Evolutionary conservation across 2,329 filamentous ascomycete genomes (phyloP).

Genomic region (Trichophyton equinum): DNA sequence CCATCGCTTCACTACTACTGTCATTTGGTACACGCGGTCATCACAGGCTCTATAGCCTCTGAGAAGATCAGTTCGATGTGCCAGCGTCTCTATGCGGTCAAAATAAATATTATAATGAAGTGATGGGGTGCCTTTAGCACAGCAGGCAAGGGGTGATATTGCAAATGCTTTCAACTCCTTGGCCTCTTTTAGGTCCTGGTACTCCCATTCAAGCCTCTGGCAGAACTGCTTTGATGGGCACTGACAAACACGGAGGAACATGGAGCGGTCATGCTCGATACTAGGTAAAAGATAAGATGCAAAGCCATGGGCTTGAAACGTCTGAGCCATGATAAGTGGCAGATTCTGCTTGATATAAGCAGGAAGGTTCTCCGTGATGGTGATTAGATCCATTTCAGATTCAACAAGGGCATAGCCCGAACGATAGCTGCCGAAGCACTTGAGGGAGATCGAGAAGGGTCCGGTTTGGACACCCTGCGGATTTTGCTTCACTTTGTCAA

Average conservation of each 20-base stretch:
- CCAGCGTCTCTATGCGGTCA: conserved; percentile 58
- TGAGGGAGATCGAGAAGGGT: conserved; percentile 29
- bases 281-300: conserved; percentile 61
- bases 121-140: neutral
- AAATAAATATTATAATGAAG: conserved; percentile 66
- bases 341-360: conserved; percentile 49
- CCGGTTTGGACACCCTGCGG: neutral
- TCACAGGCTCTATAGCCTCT: conserved; percentile 75
- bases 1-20: conserved; percentile 85
- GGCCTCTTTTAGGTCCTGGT: neutral
- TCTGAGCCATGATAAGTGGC: conserved; percentile 62
- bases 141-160: neutral
- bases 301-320: conserved; percentile 56
- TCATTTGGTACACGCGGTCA: conserved; percentile 60
- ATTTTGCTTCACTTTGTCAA: neutral
- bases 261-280: conserved; percentile 54
- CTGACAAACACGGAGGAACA: conserved; percentile 79
- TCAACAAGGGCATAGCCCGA: conserved; percentile 77
- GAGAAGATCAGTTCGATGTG: conserved; percentile 73
- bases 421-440: conserved; percentile 66
- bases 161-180: neutral
- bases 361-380: conserved; percentile 38
- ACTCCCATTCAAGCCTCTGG: conserved; percentile 14
- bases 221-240: conserved; percentile 51
- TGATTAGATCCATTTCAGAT: conserved; percentile 73